Evolutionary conservation across 257 asterid genomes (phyloP), one percentile per base, ranked within the genome.

Genomic region (Salvia miltiorrhiza): DNA sequence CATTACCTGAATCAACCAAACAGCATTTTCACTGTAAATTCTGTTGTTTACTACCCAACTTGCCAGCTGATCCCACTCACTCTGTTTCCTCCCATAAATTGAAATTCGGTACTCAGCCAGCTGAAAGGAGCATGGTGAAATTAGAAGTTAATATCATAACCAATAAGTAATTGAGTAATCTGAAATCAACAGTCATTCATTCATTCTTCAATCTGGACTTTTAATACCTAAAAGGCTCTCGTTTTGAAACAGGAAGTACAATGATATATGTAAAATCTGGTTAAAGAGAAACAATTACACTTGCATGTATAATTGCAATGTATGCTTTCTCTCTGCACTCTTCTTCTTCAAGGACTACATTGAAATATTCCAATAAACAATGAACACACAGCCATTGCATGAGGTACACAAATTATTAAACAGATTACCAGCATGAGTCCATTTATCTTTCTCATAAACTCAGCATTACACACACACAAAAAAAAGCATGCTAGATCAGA

Each of bases 31-130:
- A 68, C 96, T 92, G 73, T 79, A 83, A 73, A 92, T 73, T 67
- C 69, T 77, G 79, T 92, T 87, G 86, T 92, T 92, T 26, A 92
- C 85, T 60, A 89, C 82, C 97, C 97, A 92, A 79, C 96, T 92
- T 20, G 96, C 97, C 54, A 92, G 83, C 78, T 90, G 96, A 71
- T 92, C 97, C 97, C 97, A 92, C 77, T 92, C 97, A 66, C 96
- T 89, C 75, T 89, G 93, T 63, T 92, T 89, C 78, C 97, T 86
- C 72, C 97, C 97, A 83, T 92, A 92, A 33, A 92, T 67, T 33
- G 97, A 92, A 63, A 92, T 82, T 63, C 97, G 83, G 72, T 92
- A 92, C 76, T 92, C 97, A 65, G 97, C 97, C 93, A 92, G 73
- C 97, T 92, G 83, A 59, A 69, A 78, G 62, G 30, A 60, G 49